Conservation (phyloP, 768 basidiomycete species). For the Mycena olivaceomarginata region DNA sequence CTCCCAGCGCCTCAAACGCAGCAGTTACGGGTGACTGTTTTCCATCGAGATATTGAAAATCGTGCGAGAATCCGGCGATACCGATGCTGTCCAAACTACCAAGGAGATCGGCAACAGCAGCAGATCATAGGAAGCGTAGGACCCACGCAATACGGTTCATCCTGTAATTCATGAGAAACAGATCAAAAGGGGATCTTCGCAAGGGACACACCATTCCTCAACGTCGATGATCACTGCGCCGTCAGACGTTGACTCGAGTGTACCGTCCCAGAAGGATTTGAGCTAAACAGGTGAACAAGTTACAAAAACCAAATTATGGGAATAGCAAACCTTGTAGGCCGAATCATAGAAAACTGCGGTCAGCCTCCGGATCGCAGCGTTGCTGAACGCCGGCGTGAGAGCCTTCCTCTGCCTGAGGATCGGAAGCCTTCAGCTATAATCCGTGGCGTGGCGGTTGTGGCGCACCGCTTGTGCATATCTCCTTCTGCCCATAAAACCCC, state of each 20-base stretch:
- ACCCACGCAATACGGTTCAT: slow-evolving; percentile 65
- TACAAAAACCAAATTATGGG: neutral
- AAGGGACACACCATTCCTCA: slow-evolving; percentile 51
- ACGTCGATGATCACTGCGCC: slow-evolving; percentile 55
- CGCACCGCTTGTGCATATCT: slow-evolving; percentile 48
- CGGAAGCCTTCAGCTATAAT: neutral
- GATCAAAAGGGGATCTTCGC: slow-evolving; percentile 1
- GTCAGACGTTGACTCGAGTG: slow-evolving; percentile 27
- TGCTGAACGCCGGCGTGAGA: slow-evolving; percentile 63
- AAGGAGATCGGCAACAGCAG: neutral
- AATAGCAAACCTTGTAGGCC: slow-evolving; percentile 59
- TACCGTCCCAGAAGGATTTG: slow-evolving; percentile 39
- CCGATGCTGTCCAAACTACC: slow-evolving; percentile 65
- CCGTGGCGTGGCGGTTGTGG: neutral
- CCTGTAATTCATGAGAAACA: slow-evolving; percentile 42
- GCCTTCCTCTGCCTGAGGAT: slow-evolving; percentile 58
- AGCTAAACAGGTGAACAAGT: slow-evolving; percentile 10
- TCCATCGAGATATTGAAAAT: slow-evolving; percentile 57
- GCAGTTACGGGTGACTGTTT: slow-evolving; percentile 50
- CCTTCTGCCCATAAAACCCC: slow-evolving; percentile 45
- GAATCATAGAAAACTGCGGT: slow-evolving; percentile 63
- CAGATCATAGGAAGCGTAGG: too few species aligned
- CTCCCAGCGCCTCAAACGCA: slow-evolving; percentile 49
- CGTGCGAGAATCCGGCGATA: slow-evolving; percentile 66
- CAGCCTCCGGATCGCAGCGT: slow-evolving; percentile 59